Base-by-base conservation (phyloP, 2,329 filamentous ascomycete species). In the Exophiala sp. region DNA sequence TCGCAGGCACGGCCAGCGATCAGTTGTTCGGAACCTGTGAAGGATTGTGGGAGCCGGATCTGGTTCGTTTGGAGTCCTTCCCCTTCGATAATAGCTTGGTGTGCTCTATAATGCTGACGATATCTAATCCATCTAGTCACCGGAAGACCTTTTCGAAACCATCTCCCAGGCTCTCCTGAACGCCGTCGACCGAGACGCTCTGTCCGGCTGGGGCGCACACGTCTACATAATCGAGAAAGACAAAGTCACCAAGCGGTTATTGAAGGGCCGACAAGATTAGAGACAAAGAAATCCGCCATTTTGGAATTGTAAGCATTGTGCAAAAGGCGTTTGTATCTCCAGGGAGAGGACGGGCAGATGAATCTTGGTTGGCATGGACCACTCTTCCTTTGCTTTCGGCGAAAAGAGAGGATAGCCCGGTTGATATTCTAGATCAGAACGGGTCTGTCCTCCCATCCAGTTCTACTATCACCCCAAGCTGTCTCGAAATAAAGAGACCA, bases 181-280 rank as follows among this genome's bases (percentile, higher is more conserved):
- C 71, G 93, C 93, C 53, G 88, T 97, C 51, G 93, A 98, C 72
- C 81, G 93, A 73, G 93, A 98, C 72, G 93, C 93, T 46, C 78
- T 98, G 58, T 96, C 91, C 30, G 93, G 93, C 59, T 97, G 93
- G 93, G 93, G 93, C 68, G 93, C 93, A 32, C 89, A 98, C 67
- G 93, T 98, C 62, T 98, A 97, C 75, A 95, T 98, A 66, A 95
- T 98, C 70, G 93, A 97, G 78, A 98, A 98, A 81, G 90, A 95
- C 76, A 97, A 97, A 86, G 88, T 98, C 58, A 97, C 93, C 65
- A 96, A 97, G 85, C 81, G 93, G 70, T 82, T 98, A 82, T 77
- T 98, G 70, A 97, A 97, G 82, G 90, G 90, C 67, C 83, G 90
- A 76, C 91, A 97, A 76, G 91, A 97, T 70, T 90, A 88, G 23